Conservation (phyloP, 805 yeast genomes). For the Metschnikowia borealis region DNA sequence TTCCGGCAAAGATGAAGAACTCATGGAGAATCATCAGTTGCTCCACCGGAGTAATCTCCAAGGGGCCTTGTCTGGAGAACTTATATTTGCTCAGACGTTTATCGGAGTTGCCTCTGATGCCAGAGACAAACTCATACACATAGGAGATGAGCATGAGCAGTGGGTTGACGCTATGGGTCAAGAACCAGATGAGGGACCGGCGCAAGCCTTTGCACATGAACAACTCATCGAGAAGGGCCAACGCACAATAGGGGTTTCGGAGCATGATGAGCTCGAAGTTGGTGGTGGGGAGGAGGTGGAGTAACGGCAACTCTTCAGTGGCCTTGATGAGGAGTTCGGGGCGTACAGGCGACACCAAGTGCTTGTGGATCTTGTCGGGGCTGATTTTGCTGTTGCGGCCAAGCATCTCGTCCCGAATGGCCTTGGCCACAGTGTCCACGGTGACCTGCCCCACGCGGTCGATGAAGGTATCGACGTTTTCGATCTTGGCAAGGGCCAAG, state of each 20-base stretch:
- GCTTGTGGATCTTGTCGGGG: slow-evolving; percentile 50
- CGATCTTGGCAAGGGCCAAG: slow-evolving; percentile 24
- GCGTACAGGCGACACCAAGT: slow-evolving; percentile 36
- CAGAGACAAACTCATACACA: slow-evolving; percentile 56
- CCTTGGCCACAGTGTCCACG: slow-evolving; percentile 50
- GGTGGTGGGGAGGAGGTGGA: slow-evolving; percentile 30
- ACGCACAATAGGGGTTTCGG: slow-evolving; percentile 49
- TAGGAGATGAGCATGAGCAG: slow-evolving; percentile 57
- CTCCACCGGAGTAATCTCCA: slow-evolving; percentile 56
- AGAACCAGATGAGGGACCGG: slow-evolving; percentile 60
- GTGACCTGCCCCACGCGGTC: slow-evolving; percentile 35
- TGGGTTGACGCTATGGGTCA: slow-evolving; percentile 55
- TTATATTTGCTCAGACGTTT: slow-evolving; percentile 23
- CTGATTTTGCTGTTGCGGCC: slow-evolving; percentile 29
- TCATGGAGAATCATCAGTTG: slow-evolving; percentile 66
- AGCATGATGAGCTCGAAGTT: slow-evolving; percentile 51
- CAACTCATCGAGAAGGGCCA: slow-evolving; percentile 63
- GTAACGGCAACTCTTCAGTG: slow-evolving; percentile 25
- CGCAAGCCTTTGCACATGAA: slow-evolving; percentile 65
- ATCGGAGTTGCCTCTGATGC: slow-evolving; percentile 46
- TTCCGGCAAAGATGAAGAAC: slow-evolving; percentile 50
- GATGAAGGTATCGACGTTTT: slow-evolving; percentile 22
- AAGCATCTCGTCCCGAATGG: slow-evolving; percentile 21
- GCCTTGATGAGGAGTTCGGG: slow-evolving; percentile 23
- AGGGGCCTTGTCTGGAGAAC: slow-evolving; percentile 55